Conservation (phyloP, 306 rosid species). For the Cucurbita pepo region DNA sequence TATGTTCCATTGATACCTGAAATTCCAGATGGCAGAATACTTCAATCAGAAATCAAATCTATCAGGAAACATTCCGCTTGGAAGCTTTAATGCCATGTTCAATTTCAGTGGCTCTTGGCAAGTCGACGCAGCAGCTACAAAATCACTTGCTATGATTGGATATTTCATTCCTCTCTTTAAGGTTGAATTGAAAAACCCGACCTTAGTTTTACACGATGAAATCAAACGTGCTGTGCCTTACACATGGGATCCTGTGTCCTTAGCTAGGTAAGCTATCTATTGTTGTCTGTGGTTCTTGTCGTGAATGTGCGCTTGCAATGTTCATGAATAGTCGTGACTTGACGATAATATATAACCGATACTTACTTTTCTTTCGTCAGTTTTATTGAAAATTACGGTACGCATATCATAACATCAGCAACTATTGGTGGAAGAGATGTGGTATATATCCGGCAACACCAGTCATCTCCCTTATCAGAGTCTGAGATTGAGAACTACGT, state of each 20-base stretch:
- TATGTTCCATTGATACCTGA: conserved; percentile 19
- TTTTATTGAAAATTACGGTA: conserved; percentile 92
- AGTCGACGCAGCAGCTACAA: conserved; percentile 68
- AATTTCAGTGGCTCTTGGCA: conserved; percentile 83
- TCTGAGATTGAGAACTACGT: conserved; percentile 61
- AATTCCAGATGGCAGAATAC: conserved; percentile 67
- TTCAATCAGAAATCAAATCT: conserved; percentile 57
- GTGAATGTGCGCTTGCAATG: not conserved
- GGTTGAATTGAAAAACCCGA: conserved; percentile 38
- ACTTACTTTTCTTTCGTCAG: conserved; percentile 32
- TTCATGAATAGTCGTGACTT: not conserved
- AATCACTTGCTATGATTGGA: conserved; percentile 93
- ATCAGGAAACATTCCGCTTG: conserved; percentile 50
- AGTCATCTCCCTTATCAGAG: conserved; percentile 57
- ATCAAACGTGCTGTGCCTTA: conserved; percentile 72
- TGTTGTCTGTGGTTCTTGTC: not conserved
- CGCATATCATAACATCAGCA: conserved; percentile 89
- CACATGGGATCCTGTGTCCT: conserved; percentile 87
- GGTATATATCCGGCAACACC: conserved; percentile 91
- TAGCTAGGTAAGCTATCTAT: conserved; percentile 55
- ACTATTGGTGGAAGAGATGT: conserved; percentile 91
- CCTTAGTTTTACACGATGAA: conserved; percentile 52
- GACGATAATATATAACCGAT: not conserved
- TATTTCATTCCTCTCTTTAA: conserved; percentile 44
- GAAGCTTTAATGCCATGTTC: conserved; percentile 91